These are phyloP conservation scores for Vickermania spadyakhi DNA, from an alignment of 208 protist species.

Conservation along the genomic window DNA sequence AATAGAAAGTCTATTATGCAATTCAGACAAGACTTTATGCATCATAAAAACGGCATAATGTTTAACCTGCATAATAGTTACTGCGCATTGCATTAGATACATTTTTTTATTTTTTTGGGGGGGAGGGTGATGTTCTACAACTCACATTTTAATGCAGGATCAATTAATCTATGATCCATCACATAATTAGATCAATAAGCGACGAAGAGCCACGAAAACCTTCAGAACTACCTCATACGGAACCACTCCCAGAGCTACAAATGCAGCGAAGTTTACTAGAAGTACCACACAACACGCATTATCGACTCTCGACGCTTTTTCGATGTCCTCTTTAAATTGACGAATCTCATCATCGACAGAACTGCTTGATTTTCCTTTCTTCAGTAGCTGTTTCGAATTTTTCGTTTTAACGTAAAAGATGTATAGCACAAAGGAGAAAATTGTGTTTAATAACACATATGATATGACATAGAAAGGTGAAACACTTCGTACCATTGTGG, in stretches of 20 bases:
- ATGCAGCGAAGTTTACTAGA: neutral
- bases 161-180: too few species aligned
- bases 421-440: slow-evolving; percentile 25
- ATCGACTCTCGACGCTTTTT: neutral
- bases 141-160: too few species aligned
- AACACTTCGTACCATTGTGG: slow-evolving; percentile 21
- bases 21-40: too few species aligned
- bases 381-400: neutral
- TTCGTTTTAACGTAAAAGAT: slow-evolving; percentile 26
- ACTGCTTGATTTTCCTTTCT: neutral
- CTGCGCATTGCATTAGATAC: too few species aligned
- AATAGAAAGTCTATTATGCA: too few species aligned
- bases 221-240: neutral
- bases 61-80: too few species aligned
- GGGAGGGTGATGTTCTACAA: too few species aligned
- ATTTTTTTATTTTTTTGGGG: too few species aligned
- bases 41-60: too few species aligned
- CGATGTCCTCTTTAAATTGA: neutral
- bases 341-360: neutral
- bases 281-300: neutral
- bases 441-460: slow-evolving; percentile 29
- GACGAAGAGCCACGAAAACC: neutral
- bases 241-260: neutral
- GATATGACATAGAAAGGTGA: slow-evolving; percentile 10
- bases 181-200: neutral